These are phyloP conservation scores for Phyllosticta paracitricarpa DNA, from an alignment of 2,329 filamentous ascomycete genomes.

Conservation along the genomic window DNA sequence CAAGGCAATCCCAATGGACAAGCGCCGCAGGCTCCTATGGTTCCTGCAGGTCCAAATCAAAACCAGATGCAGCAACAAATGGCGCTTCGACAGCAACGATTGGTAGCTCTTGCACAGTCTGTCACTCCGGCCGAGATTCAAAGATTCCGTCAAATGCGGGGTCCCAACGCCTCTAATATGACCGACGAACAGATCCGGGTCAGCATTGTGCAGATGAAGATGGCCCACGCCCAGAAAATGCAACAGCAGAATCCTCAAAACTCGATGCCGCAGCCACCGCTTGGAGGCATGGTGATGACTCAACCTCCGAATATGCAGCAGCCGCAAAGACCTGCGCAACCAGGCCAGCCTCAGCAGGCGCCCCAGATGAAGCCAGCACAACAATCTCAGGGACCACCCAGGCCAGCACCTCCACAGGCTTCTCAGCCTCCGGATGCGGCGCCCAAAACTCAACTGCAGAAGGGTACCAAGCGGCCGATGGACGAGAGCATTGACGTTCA, in stretches of 20 bases:
- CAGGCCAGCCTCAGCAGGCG: conserved; percentile 3
- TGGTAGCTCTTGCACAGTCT: conserved; percentile 1
- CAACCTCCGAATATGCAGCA: conserved; percentile 15
- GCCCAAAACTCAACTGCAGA: conserved; percentile 17
- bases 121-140: conserved; percentile 9
- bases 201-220: conserved; percentile 18
- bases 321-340: conserved; percentile 19
- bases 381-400: conserved; percentile 15
- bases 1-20: conserved; percentile 15
- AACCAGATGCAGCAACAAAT: conserved; percentile 8
- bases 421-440: conserved; percentile 17
- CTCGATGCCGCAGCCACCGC: conserved; percentile 19
- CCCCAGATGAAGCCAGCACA: conserved; percentile 16
- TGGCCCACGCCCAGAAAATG: conserved; percentile 24
- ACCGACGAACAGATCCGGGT: conserved; percentile 35
- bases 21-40: conserved; percentile 33
- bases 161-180: conserved; percentile 16
- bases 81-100: conserved; percentile 1
- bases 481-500: conserved; percentile 34
- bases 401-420: conserved; percentile 14
- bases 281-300: conserved; percentile 13
- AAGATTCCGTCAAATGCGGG: conserved; percentile 10
- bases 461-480: conserved; percentile 27
- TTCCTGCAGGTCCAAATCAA: conserved; percentile 15
- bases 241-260: conserved; percentile 20